phyloP scores from a whole-genome alignment of 257 asterid species.

The Linderniella brevidens region DNA sequence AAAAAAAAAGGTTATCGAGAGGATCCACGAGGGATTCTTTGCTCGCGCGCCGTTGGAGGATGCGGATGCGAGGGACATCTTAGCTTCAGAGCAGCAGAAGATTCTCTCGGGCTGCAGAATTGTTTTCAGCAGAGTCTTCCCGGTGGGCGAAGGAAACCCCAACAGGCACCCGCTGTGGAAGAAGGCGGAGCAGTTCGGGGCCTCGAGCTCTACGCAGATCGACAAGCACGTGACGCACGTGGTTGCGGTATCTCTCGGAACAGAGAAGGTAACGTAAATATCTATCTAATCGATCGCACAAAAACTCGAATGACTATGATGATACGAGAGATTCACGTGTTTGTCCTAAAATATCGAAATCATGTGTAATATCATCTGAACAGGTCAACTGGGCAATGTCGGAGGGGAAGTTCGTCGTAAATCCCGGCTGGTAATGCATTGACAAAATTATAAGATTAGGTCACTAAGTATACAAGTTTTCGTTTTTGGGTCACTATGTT shows the following conservation, averaged over 20 bases:
- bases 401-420: conserved; percentile 64
- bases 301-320: no score
- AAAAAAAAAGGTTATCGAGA: conserved; percentile 95
- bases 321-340: no score
- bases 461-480: no score
- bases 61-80: conserved; percentile 81
- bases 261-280: conserved; percentile 62
- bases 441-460: not conserved
- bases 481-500: no score
- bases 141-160: conserved; percentile 87
- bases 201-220: conserved; percentile 62
- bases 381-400: conserved; percentile 91
- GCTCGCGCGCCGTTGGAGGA: conserved; percentile 50
- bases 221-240: conserved; percentile 94
- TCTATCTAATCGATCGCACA: not conserved
- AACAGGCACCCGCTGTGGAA: conserved; percentile 96
- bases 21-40: conserved; percentile 63
- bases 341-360: no score
- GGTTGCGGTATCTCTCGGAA: conserved; percentile 86
- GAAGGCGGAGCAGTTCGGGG: conserved; percentile 89
- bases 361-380: no score
- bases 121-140: conserved; percentile 88
- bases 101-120: conserved; percentile 81
- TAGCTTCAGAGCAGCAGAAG: conserved; percentile 70
- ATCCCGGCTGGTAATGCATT: conserved; percentile 81